Percentiles rank a stretch among this genome's conserved stretches.
These are phyloP conservation scores for Fusarium palustre DNA, from an alignment of 2,329 filamentous ascomycete species.

Conservation along the genomic window DNA sequence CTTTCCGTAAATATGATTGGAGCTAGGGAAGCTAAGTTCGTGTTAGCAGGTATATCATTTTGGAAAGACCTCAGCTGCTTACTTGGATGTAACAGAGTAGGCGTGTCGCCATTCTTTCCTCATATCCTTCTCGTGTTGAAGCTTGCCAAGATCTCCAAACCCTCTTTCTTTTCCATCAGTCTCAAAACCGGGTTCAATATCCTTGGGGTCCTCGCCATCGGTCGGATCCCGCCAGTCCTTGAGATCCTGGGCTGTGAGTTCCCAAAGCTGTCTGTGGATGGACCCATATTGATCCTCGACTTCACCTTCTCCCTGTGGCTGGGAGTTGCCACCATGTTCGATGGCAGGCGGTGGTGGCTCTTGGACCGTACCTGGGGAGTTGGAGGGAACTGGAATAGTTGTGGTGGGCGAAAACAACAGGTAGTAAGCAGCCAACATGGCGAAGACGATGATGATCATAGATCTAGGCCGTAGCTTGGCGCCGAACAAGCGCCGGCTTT, in stretches of 20 bases:
- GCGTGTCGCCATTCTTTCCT: slow-evolving; percentile 56
- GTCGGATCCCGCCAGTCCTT: slow-evolving; percentile 53
- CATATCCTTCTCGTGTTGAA: slow-evolving; percentile 59
- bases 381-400: slow-evolving; percentile 50
- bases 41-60: slow-evolving; percentile 40
- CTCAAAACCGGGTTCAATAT: slow-evolving; percentile 53
- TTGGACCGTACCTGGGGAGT: slow-evolving; percentile 14
- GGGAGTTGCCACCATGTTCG: slow-evolving; percentile 13
- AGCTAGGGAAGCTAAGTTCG: slow-evolving; percentile 54
- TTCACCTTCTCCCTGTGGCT: slow-evolving; percentile 16
- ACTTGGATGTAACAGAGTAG: slow-evolving; percentile 57
- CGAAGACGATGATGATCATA: slow-evolving; percentile 56
- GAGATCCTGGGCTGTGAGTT: slow-evolving; percentile 53
- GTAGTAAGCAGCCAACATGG: slow-evolving; percentile 58
- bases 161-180: slow-evolving; percentile 52
- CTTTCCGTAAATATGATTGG: slow-evolving; percentile 68
- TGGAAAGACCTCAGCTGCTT: slow-evolving; percentile 43
- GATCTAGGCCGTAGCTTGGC: slow-evolving; percentile 57
- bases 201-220: slow-evolving; percentile 52
- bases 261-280: slow-evolving; percentile 47
- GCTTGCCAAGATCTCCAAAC: slow-evolving; percentile 49
- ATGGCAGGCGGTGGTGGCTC: not conserved
- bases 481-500: slow-evolving; percentile 48
- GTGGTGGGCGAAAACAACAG: slow-evolving; percentile 54
- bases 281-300: slow-evolving; percentile 22